These are phyloP conservation scores for Cryptosporidium viatorum DNA, from an alignment of 169 alveolate genomes.

Conservation along the genomic window DNA sequence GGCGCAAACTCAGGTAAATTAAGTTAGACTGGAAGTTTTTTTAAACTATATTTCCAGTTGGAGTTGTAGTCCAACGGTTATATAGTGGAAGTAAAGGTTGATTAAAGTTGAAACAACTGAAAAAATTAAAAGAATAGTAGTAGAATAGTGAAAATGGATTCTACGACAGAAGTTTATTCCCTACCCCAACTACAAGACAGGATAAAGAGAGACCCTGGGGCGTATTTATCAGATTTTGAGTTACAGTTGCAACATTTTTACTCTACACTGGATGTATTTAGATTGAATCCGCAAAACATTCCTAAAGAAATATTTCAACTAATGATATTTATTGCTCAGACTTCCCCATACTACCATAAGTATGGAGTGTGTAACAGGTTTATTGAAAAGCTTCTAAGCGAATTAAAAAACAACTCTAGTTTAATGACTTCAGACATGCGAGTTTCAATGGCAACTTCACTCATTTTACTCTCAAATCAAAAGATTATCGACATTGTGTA, in stretches of 20 bases:
- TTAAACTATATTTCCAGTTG: background rate
- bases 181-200: slow-evolving; percentile 76
- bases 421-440: slow-evolving; percentile 64
- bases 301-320: slow-evolving; percentile 76
- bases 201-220: slow-evolving; percentile 78
- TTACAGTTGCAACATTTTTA: slow-evolving; percentile 76
- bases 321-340: slow-evolving; percentile 80
- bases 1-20: background rate
- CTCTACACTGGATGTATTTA: slow-evolving; percentile 72
- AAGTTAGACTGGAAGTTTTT: background rate
- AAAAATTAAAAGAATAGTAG: background rate
- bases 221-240: slow-evolving; percentile 77
- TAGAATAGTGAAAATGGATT: background rate
- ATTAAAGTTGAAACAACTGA: background rate
- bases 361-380: slow-evolving; percentile 56
- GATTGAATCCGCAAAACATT: slow-evolving; percentile 75
- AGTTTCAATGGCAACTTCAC: slow-evolving; percentile 40
- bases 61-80: background rate
- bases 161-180: slow-evolving; percentile 45
- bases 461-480: slow-evolving; percentile 47
- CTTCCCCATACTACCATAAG: slow-evolving; percentile 45
- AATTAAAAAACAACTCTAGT: slow-evolving; percentile 42
- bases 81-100: background rate
- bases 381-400: slow-evolving; percentile 40
- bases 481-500: slow-evolving; percentile 60